Base-by-base conservation (phyloP, 495 filamentous ascomycete species). In the Chaetomidium leptoderma region DNA sequence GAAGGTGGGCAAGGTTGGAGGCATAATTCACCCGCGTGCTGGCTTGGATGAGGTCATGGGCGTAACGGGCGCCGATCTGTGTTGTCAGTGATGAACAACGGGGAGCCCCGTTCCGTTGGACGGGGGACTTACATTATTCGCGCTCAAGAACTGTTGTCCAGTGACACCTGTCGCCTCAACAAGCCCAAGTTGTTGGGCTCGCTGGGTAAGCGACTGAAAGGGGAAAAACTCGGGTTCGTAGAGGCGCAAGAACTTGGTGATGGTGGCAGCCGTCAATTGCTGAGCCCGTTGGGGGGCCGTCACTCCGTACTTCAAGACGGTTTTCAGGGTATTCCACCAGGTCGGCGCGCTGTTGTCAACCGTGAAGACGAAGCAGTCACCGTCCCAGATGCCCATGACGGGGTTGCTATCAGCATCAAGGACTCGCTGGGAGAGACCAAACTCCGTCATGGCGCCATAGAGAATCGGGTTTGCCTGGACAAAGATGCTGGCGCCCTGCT, bases 1-100 rank as follows among this genome's bases (percentile, higher is more conserved):
- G 92, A 30, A 97, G 93, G 43, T 85, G 69, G 3, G 72, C 77
- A 7, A 98, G 67, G 58, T 99, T 97, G 60, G 92, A 89, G 0
- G 87, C 93, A 74, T 97, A 97, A 67, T 99, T 99, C 42, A 97
- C 93, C 6, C 93, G 79, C 1, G 93, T 97, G 61, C 85, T 88
- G 2, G 93, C 90, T 73, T 97, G 95, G 13, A 98, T 82, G 40
- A 99, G 84, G 46, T 99, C 91, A 11, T 83, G 82, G 2, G 88
- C 73, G 66, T 95, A 99, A 10, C 70, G 60, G 0, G 77, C 71
- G 3, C 77, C 78, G 37, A 97, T 81, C 78, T 82, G 13, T 13
- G 19, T n/a, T 6, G 35, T 56, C 23, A 57, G 50, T 21, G n/a
- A 42, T 26, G 24, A 8, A 13, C 11, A n/a, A n/a, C n/a, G 2